Base-by-base conservation (phyloP, 441 rosid species). In the Raphanus hybrid region DNA sequence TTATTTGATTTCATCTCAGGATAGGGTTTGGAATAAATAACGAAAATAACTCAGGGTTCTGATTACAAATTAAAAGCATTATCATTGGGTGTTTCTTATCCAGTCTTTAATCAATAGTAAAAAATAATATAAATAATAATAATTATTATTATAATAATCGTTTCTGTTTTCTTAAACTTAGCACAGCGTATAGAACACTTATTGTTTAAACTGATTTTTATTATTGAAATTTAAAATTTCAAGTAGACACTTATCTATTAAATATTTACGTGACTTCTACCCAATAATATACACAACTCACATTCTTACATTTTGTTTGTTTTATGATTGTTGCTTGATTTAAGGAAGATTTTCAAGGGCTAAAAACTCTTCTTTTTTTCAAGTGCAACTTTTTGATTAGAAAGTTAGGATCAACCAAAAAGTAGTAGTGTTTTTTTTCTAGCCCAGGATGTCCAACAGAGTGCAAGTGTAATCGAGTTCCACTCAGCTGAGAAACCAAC, bases 401-500 rank as follows among this genome's bases (percentile, higher is more conserved):
- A 2, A 37, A 37, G 2, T 37, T 37, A 37, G 6, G 12, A 61
- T 50, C 39, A 15, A 50, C 35, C 35, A 69, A 50, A 61, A 18
- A 52, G 4, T 32, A 64, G 64, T 64, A 15, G 14, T 29, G 4
- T 11, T 26, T 65, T 10, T 11, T 26, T 65, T 10, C 6, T 10
- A 64, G 5, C 9, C 50, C 11, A 76, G 3, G 6, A 26, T 39
- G 61, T 59, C 18, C n/a, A 41, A 14, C 34, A 48, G 58, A 41
- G 27, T 23, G 23, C 12, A 60, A 58, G 48, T 37, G 63, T 64
- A 55, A 70, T 76, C 12, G 18, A n/a, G 57, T 48, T 70, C 29
- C 70, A 29, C 63, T 39, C 6, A 76, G 32, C 62, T 60, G 32
- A 23, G n/a, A 48, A 64, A 74, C 43, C 27, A 73, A 61, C 48